A percentile compares a stretch with the other conserved stretches of the same genome.
These are phyloP conservation scores for Penicillium janthinellum DNA, from an alignment of 2,329 filamentous ascomycete species.

Conservation along the genomic window DNA sequence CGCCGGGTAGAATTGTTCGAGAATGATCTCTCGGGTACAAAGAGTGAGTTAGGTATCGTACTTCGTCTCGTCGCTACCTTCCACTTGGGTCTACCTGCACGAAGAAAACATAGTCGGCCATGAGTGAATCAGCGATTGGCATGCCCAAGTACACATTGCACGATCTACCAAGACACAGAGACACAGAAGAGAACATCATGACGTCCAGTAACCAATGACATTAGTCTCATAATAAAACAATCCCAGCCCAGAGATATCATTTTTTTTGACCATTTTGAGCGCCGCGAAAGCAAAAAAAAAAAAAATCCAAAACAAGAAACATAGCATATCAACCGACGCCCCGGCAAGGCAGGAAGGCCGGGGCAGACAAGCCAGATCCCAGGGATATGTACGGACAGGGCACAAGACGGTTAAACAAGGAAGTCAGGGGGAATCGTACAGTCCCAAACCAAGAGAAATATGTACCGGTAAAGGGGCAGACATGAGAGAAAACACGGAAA, in stretches of 20 bases:
- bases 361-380: conserved; percentile 7
- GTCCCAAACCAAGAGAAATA: conserved; percentile 20
- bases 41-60: no score
- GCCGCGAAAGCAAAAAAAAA: conserved; percentile 10
- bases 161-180: not conserved
- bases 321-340: conserved; percentile 19
- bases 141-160: not conserved
- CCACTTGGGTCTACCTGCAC: not conserved
- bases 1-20: no score
- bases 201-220: conserved; percentile 23
- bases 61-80: not conserved
- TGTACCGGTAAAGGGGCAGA: conserved; percentile 14
- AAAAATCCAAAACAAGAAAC: not conserved
- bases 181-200: not conserved
- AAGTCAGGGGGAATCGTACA: conserved; percentile 23
- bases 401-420: conserved; percentile 6
- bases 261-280: conserved; percentile 28
- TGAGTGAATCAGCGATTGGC: not conserved
- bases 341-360: conserved; percentile 1
- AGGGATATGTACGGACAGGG: conserved; percentile 23
- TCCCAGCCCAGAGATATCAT: conserved; percentile 25
- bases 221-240: conserved; percentile 22
- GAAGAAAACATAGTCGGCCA: not conserved
- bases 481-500: conserved; percentile 11
- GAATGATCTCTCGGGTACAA: no score